A percentile compares a stretch with the other conserved stretches of the same genome.
Evolutionary conservation across 176 grass and related monocot genomes (phyloP).

Genomic region (Oryza nivara): DNA sequence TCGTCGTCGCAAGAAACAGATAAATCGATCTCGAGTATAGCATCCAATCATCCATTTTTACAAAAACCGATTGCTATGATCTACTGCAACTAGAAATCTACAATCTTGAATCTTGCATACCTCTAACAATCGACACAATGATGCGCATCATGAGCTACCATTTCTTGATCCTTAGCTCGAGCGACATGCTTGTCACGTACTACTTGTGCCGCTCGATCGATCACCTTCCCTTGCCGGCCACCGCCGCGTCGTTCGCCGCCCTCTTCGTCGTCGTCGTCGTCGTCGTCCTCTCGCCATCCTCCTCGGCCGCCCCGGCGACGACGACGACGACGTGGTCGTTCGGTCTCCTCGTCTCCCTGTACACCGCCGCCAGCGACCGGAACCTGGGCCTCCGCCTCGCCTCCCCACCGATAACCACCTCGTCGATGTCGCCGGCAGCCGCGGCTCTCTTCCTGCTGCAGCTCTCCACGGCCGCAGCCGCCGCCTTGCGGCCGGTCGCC

Average conservation of each 20-base stretch:
- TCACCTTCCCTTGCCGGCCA: neutral
- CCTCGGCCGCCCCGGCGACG: neutral
- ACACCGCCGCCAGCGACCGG: constrained; percentile 49
- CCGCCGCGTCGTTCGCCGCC: no score
- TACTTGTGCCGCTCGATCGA: neutral
- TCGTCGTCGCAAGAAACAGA: neutral
- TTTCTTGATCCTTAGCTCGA: neutral
- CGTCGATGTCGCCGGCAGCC: neutral
- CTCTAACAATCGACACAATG: neutral
- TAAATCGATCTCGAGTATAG: neutral
- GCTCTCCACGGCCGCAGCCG: constrained; percentile 31
- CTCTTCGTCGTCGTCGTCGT: no score
- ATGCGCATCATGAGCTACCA: neutral
- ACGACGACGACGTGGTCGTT: neutral
- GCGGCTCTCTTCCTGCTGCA: neutral
- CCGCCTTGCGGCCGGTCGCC: neutral
- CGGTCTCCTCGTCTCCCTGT: constrained; percentile 23
- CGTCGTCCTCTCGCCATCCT: neutral
- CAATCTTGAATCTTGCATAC: neutral
- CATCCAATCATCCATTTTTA: neutral
- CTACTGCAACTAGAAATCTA: neutral
- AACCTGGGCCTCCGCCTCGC: constrained; percentile 41
- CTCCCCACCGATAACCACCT: constrained; percentile 3
- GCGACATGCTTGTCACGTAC: no score
- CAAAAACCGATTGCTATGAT: neutral